Evolutionary conservation across 148 eudicot species (phyloP).

Genomic region (Dianthus caryophyllus): DNA sequence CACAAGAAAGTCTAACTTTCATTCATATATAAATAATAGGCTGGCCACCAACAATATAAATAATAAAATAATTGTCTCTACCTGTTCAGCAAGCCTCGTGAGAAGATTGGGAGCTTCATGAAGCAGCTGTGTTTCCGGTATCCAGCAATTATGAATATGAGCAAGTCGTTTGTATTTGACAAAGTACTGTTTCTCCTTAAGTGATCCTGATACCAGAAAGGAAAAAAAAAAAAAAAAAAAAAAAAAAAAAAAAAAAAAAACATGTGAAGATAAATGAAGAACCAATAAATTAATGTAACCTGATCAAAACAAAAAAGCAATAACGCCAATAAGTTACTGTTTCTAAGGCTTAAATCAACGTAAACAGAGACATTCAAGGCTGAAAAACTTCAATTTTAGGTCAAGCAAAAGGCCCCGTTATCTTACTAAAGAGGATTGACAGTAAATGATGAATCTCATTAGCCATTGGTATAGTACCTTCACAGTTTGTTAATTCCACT

Average conservation of each 20-base stretch:
- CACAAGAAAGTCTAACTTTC: neutral
- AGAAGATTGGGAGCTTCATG: conserved; percentile 49
- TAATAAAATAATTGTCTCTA: conserved; percentile 35
- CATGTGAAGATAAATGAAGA: neutral
- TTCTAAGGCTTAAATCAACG: too few species aligned
- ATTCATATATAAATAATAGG: neutral
- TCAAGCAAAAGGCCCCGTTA: neutral
- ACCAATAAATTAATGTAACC: neutral
- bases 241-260: too few species aligned
- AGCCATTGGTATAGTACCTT: conserved; percentile 11
- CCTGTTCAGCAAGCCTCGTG: conserved; percentile 26
- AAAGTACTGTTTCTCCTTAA: conserved; percentile 54
- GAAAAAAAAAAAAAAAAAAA: neutral
- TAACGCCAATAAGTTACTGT: neutral
- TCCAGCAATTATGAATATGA: conserved; percentile 71
- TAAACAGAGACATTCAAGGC: conserved; percentile 4
- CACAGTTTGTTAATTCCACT: conserved; percentile 26
- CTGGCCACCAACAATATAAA: conserved; percentile 1
- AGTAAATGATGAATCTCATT: too few species aligned
- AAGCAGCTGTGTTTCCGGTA: conserved; percentile 50
- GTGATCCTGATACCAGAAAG: conserved; percentile 35
- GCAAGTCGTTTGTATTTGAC: conserved; percentile 86
- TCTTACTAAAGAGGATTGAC: too few species aligned
- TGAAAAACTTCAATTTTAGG: neutral
- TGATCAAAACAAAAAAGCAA: neutral